A percentile compares a stretch with the other conserved stretches of the same genome.
Conservation (phyloP, 768 basidiomycete genomes). For the Tricholomella constricta region DNA sequence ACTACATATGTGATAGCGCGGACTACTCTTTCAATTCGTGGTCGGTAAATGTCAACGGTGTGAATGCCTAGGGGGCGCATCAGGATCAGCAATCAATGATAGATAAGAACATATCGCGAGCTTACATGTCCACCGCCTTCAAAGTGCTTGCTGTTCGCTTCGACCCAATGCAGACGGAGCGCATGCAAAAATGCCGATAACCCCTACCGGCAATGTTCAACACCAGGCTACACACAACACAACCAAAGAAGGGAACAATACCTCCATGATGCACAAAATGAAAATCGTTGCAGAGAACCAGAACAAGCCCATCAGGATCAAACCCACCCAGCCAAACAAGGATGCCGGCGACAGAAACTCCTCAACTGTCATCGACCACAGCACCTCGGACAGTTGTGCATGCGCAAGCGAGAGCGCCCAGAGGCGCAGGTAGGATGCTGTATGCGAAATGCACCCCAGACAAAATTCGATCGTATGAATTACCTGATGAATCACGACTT, state of each 20-base stretch:
- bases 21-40: conserved; percentile 38
- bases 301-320: conserved; percentile 54
- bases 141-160: conserved; percentile 96
- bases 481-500: conserved; percentile 94
- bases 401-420: conserved; percentile 99
- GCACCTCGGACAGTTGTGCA: conserved; percentile 93
- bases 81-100: conserved; percentile 17
- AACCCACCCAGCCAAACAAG: conserved; percentile 57
- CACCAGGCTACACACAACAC: conserved; percentile 20
- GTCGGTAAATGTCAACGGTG: conserved; percentile 50
- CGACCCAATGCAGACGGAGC: conserved; percentile 96
- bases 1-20: not conserved
- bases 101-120: conserved; percentile 18
- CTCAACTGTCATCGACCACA: conserved; percentile 87
- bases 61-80: conserved; percentile 42
- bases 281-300: conserved; percentile 82
- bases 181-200: conserved; percentile 96
- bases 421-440: conserved; percentile 88
- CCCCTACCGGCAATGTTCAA: conserved; percentile 52
- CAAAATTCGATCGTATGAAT: conserved; percentile 99
- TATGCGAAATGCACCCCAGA: conserved; percentile 97
- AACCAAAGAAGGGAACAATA: conserved; percentile 39
- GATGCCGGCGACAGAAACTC: conserved; percentile 60
- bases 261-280: conserved; percentile 95
- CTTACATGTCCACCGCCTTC: conserved; percentile 84